Conservation (phyloP, 306 rosid genomes). For the Neltuma alba region DNA sequence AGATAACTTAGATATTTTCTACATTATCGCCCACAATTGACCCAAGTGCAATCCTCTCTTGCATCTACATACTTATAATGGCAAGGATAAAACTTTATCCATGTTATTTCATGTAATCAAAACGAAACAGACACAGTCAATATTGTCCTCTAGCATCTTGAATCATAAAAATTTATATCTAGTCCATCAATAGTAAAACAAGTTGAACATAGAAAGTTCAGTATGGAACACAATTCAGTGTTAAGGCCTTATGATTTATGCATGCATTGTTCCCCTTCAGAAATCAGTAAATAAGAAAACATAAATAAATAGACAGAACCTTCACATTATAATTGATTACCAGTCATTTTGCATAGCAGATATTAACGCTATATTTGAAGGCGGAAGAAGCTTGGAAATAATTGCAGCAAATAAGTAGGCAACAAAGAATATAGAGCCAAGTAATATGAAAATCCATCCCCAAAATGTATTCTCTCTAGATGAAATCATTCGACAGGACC, state of each 20-base stretch:
- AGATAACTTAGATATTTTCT: not conserved
- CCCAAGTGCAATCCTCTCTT: not conserved
- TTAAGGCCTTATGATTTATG: not conserved
- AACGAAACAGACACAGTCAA: conserved; percentile 17
- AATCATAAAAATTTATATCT: not conserved
- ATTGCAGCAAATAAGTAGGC: conserved; percentile 62
- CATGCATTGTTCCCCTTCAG: not conserved
- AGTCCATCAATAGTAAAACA: not conserved
- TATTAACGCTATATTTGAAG: conserved; percentile 52
- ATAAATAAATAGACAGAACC: not conserved
- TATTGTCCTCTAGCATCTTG: not conserved
- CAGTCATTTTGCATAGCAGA: conserved; percentile 83
- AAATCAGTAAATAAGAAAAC: not conserved
- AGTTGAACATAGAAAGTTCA: not conserved
- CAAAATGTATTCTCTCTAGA: conserved; percentile 38
- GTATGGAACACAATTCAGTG: conserved; percentile 16
- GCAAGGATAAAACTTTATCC: not conserved
- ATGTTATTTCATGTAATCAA: not conserved
- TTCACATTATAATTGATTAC: conserved; percentile 38
- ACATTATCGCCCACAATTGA: not conserved
- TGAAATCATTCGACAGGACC: conserved; percentile 27
- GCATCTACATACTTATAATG: not conserved
- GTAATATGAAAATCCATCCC: conserved; percentile 58
- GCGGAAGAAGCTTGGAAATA: conserved; percentile 73
- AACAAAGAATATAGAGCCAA: conserved; percentile 56